phyloP scores from a whole-genome alignment of 129 eudicot genomes.

The Erigeron canadensis region DNA sequence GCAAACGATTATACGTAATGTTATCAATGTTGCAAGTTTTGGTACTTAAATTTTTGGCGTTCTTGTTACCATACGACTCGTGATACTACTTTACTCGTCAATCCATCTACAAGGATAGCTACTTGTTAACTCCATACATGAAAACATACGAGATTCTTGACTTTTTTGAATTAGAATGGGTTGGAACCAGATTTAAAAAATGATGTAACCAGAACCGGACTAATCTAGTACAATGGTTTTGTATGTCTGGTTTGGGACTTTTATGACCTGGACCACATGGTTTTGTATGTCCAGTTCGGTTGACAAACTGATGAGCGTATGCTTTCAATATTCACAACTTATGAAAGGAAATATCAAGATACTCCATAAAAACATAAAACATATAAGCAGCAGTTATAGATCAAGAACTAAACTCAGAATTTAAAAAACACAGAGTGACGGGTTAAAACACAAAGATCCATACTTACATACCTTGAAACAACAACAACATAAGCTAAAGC shows the following conservation, averaged over 20 bases:
- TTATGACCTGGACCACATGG: no score
- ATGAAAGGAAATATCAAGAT: not conserved
- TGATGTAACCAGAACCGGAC: no score
- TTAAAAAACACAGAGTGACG: slow-evolving; percentile 11
- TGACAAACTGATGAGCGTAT: not conserved
- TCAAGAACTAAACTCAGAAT: slow-evolving; percentile 21
- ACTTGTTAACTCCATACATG: no score
- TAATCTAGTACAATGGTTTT: no score
- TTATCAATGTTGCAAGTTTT: not conserved
- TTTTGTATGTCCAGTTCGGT: no score
- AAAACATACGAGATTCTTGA: no score
- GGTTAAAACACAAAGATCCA: slow-evolving; percentile 29
- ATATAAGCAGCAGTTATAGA: not conserved
- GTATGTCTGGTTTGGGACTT: no score
- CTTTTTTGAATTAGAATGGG: no score
- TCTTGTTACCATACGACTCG: not conserved
- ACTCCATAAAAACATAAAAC: not conserved
- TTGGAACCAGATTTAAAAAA: no score
- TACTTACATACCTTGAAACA: slow-evolving; percentile 18
- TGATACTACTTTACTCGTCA: not conserved
- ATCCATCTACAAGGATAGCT: not conserved
- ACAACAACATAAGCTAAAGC: slow-evolving; percentile 28
- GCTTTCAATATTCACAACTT: not conserved
- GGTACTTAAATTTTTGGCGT: not conserved
- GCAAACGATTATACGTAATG: not conserved